Conservation (phyloP, 1,139 yeast species). For the Candida frijolesensis region DNA sequence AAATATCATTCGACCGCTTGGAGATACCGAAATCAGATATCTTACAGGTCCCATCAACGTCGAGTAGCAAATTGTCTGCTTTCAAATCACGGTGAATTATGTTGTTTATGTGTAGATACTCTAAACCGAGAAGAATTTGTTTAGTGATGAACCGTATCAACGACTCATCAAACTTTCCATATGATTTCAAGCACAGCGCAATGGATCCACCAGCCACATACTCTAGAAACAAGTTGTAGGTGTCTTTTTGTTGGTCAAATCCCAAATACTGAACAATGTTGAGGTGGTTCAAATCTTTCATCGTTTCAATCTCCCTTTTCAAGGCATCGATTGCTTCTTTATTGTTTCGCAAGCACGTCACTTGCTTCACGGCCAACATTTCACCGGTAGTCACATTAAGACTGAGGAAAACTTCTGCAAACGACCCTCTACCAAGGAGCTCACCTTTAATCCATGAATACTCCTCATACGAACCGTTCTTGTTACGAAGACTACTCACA, state of each 20-base stretch:
- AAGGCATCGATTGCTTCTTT: constrained; percentile 77
- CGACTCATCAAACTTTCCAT: constrained; percentile 83
- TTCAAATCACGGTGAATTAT: constrained; percentile 94
- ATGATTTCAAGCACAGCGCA: constrained; percentile 78
- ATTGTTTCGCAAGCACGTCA: constrained; percentile 35
- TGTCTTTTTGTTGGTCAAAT: constrained; percentile 74
- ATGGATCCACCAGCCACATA: constrained; percentile 98
- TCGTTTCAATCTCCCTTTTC: constrained; percentile 87
- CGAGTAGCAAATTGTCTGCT: constrained; percentile 89
- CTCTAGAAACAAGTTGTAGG: constrained; percentile 85
- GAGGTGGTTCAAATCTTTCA: constrained; percentile 91
- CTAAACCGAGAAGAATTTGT: constrained; percentile 82
- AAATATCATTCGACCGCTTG: constrained; percentile 81
- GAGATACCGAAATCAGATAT: constrained; percentile 98
- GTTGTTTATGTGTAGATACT: constrained; percentile 84
- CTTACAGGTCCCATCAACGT: constrained; percentile 91
- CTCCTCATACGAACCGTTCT: constrained; percentile 70
- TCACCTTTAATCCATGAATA: constrained; percentile 99
- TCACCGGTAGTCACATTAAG: constrained; percentile 96
- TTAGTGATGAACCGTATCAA: constrained; percentile 71
- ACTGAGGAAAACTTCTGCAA: constrained; percentile 93
- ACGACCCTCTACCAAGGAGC: constrained; percentile 93
- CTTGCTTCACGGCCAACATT: constrained; percentile 98
- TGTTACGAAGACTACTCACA: constrained; percentile 60
- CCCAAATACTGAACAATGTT: constrained; percentile 96